phyloP scores from a whole-genome alignment of 306 rosid genomes.

The Cicer cuneatum region DNA sequence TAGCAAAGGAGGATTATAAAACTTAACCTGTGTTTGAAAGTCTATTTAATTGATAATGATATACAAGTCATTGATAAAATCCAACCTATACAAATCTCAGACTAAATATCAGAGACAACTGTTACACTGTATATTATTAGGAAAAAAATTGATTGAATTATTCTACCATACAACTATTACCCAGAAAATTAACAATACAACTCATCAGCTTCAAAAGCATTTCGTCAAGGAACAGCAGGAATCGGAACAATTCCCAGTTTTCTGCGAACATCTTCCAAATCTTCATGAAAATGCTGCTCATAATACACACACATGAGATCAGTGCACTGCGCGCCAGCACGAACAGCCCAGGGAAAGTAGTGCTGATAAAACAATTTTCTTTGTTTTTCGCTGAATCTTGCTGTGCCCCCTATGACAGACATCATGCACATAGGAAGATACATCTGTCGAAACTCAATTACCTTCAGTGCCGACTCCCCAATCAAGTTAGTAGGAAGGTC shows the following conservation, averaged over 20 bases:
- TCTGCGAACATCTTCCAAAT: conserved; percentile 76
- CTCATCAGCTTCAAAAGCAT: conserved; percentile 25
- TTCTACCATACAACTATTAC: background rate
- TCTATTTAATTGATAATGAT: background rate
- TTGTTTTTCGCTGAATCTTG: conserved; percentile 76
- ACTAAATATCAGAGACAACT: conserved; percentile 8
- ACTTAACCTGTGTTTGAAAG: background rate
- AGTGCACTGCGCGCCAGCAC: conserved; percentile 75
- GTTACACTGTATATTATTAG: background rate
- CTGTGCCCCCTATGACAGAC: conserved; percentile 76
- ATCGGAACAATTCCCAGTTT: conserved; percentile 81
- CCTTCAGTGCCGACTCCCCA: conserved; percentile 89
- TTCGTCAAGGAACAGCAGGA: conserved; percentile 54
- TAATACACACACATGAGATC: conserved; percentile 90
- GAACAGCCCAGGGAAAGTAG: conserved; percentile 89
- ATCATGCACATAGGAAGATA: conserved; percentile 81
- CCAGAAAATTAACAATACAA: background rate
- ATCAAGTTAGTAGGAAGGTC: conserved; percentile 88
- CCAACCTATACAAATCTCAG: conserved; percentile 13
- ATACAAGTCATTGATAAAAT: background rate
- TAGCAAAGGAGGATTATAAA: background rate
- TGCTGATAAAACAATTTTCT: conserved; percentile 80
- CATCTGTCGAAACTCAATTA: conserved; percentile 90
- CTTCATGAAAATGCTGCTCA: conserved; percentile 85
- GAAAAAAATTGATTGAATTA: background rate